These are phyloP conservation scores for Graphilbum sp. DNA, from an alignment of 2,329 filamentous ascomycete species.

Conservation along the genomic window DNA sequence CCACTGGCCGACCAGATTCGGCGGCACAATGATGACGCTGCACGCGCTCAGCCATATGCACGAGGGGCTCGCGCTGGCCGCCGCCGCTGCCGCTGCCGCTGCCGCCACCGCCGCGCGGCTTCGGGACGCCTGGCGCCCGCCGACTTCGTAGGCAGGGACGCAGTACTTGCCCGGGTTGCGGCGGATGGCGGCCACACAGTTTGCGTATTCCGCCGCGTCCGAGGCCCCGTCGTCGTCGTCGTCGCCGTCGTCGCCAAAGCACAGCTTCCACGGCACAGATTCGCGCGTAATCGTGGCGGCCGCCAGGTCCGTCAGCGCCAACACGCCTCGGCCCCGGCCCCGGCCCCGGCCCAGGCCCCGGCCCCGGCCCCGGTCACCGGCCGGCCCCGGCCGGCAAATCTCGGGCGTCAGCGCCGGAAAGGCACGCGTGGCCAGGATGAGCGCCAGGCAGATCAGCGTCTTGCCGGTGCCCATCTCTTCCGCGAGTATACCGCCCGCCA, in stretches of 20 bases:
- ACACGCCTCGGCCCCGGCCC: too few relatives aligned
- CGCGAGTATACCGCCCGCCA: conserved; percentile 60
- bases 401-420: conserved; percentile 51
- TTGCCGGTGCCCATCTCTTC: conserved; percentile 78
- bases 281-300: conserved; percentile 50
- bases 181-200: conserved; percentile 39
- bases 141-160: not conserved
- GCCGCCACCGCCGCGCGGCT: conserved; percentile 8
- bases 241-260: conserved; percentile 35
- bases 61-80: too few relatives aligned
- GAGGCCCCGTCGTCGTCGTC: too few relatives aligned
- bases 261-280: conserved; percentile 53
- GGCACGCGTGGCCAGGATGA: conserved; percentile 60
- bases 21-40: conserved; percentile 66
- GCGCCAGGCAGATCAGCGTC: conserved; percentile 65
- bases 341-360: too few relatives aligned
- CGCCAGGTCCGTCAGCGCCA: conserved; percentile 51
- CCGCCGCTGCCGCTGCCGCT: too few relatives aligned
- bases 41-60: conserved; percentile 48
- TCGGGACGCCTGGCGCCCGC: not conserved
- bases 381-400: conserved; percentile 25
- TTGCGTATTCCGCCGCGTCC: conserved; percentile 31
- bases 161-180: conserved; percentile 41
- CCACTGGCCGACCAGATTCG: conserved; percentile 78
- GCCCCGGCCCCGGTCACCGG: too few relatives aligned